Conservation (phyloP, 1,139 yeast species). For the Petasospora fabianii region DNA sequence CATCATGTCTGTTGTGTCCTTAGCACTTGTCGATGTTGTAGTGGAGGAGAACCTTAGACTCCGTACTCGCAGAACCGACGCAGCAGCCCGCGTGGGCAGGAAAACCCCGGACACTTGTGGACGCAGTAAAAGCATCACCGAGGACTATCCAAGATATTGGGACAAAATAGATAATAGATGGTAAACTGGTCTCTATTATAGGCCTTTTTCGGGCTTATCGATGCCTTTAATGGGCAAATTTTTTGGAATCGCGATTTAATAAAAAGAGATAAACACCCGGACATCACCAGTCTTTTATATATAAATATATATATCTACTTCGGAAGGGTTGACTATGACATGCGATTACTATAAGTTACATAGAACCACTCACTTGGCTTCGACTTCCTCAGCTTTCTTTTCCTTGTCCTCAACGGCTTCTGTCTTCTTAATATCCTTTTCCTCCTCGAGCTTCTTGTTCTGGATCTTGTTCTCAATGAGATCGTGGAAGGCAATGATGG, state of each 20-base stretch:
- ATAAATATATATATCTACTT: too few species aligned
- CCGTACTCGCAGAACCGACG: background rate
- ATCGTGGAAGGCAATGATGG: constrained; percentile 95
- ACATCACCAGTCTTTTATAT: too few species aligned
- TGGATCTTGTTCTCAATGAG: constrained; percentile 93
- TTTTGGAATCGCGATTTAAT: background rate
- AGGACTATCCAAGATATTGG: background rate
- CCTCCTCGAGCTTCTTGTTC: constrained; percentile 52
- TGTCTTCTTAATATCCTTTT: constrained; percentile 21
- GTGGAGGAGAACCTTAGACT: constrained; percentile 6
- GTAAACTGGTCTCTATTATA: background rate
- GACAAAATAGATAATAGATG: background rate
- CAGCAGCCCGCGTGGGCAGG: constrained; percentile 3
- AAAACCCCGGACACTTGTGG: constrained; percentile 1
- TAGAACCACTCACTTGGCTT: constrained; percentile 1
- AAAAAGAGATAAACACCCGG: background rate
- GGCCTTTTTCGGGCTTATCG: constrained; percentile 3
- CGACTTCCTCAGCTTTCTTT: constrained; percentile 7
- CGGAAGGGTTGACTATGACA: too few species aligned
- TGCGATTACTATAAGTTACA: background rate
- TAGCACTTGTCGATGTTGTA: constrained; percentile 2
- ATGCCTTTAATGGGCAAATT: background rate
- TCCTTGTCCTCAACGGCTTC: constrained; percentile 13
- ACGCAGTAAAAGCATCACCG: constrained; percentile 7
- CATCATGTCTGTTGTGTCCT: background rate